Conservation (phyloP, 2,329 filamentous ascomycete species). For the Ascochyta rabiei region DNA sequence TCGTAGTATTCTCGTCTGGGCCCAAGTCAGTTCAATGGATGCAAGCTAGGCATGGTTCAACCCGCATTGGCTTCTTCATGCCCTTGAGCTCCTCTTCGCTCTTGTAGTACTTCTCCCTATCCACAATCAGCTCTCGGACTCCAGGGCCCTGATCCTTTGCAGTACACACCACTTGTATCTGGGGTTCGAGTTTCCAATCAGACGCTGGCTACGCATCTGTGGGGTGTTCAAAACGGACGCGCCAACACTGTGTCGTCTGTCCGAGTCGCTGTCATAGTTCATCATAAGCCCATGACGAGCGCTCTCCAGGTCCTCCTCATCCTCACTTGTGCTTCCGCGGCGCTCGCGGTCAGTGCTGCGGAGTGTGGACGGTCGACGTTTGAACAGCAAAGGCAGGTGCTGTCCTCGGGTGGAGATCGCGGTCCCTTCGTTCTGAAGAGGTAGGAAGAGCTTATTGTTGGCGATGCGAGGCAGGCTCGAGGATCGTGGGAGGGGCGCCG, state of each 20-base stretch:
- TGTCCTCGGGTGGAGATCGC: conserved; percentile 53
- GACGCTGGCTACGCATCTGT: conserved; percentile 78
- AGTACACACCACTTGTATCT: conserved; percentile 73
- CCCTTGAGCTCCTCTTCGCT: conserved; percentile 72
- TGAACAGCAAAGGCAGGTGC: conserved; percentile 47
- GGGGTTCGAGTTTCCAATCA: conserved; percentile 89
- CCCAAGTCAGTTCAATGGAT: conserved; percentile 8
- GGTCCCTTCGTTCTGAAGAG: conserved; percentile 44
- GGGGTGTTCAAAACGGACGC: conserved; percentile 58
- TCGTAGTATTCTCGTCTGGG: conserved; percentile 80
- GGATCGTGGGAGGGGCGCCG: conserved; percentile 23
- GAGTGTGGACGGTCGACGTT: conserved; percentile 40
- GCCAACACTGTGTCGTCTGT: conserved; percentile 51
- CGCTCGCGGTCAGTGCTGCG: conserved; percentile 35
- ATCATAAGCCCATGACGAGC: conserved; percentile 36
- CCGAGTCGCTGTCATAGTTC: conserved; percentile 43
- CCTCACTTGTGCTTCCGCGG: conserved; percentile 37
- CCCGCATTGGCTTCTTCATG: conserved; percentile 74
- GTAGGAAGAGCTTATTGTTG: conserved; percentile 50
- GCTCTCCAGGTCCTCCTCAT: conserved; percentile 41
- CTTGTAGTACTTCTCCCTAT: conserved; percentile 79
- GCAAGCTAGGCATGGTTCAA: background rate
- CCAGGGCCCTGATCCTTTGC: background rate
- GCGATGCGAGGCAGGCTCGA: conserved; percentile 42
- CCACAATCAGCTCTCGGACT: background rate